Evolutionary conservation across 2,329 filamentous ascomycete species (phyloP), one percentile per base, ranked within the genome.

Genomic region (Microcyclospora pomicola): DNA sequence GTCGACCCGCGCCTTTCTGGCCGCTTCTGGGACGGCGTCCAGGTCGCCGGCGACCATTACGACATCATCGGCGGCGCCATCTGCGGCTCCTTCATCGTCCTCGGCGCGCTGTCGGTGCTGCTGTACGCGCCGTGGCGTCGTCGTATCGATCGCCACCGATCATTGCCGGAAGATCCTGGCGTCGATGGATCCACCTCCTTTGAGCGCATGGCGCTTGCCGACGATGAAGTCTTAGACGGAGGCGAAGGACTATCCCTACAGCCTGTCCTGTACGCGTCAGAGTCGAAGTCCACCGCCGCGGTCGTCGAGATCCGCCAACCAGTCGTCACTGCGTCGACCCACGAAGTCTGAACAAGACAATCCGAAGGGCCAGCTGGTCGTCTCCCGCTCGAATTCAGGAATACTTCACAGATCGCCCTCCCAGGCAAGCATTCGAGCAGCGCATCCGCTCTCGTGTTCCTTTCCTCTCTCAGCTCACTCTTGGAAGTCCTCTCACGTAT

Each of bases 21-120:
- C 0, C 60, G 59, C n/a, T 95, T 96, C 59, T 96, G 91, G 91
- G 78, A 93, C 37, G 87, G 86, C 1, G 81, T 96, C 0, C 72
- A 75, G 35, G 72, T 68, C 1, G 76, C 81, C 1, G 77, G 82
- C 0, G 83, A 94, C 45, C 71, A 86, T 55, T 94, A 85, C 49
- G 84, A 93, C 59, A 73, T 88, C 42, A 78, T 94, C 33, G 86
- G 87, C 9, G 91, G 83, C 1, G 73, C 72, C 12, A 94, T 98
- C 27, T 94, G 87, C 46, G 86, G 78, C 0, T 68, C 83, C 0
- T 96, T 96, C 49, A 61, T 94, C 0, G 58, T 93, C 0, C 79
- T 85, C 34, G 88, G 86, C 0, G 58, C 75, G 0, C 67, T 82
- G 0, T 85, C 83, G 6, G 72, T 93, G 0, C 11, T 88, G 0